A percentile compares a stretch with the other conserved stretches of the same genome.
phyloP scores from a whole-genome alignment of 176 grass and related monocot genomes.

The Musa itinerans region DNA sequence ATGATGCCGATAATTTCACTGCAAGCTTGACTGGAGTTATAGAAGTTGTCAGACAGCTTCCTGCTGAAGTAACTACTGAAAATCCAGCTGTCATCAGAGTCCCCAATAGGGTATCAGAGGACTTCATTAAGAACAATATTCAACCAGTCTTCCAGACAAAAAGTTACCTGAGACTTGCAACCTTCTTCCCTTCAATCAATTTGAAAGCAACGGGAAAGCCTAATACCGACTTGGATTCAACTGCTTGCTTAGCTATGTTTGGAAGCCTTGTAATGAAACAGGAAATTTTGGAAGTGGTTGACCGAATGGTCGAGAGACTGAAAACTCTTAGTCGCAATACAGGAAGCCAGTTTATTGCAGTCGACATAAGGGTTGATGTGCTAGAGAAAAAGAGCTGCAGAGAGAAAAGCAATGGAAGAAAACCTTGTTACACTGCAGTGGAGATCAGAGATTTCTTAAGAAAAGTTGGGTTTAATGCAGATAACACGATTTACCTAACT shows the following conservation, averaged over 20 bases:
- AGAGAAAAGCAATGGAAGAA: constrained; percentile 37
- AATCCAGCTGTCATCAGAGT: constrained; percentile 67
- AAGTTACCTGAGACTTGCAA: constrained; percentile 58
- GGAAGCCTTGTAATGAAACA: constrained; percentile 51
- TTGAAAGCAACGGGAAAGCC: constrained; percentile 39
- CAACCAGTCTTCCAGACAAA: constrained; percentile 56
- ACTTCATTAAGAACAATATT: constrained; percentile 56
- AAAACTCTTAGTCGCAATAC: constrained; percentile 51
- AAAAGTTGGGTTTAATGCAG: constrained; percentile 12
- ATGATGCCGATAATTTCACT: constrained; percentile 60
- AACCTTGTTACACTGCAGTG: constrained; percentile 35
- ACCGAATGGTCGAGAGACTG: constrained; percentile 54
- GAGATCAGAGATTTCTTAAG: constrained; percentile 16
- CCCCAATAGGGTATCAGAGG: constrained; percentile 52
- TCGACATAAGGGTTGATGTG: constrained; percentile 59
- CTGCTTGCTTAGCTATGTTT: constrained; percentile 81
- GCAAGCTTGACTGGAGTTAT: constrained; percentile 55
- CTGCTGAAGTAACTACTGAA: constrained; percentile 46
- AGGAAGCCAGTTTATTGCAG: constrained; percentile 41
- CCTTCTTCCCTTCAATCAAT: constrained; percentile 57
- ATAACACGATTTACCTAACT: constrained; percentile 11
- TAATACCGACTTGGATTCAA: constrained; percentile 56
- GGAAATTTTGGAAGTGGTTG: constrained; percentile 45
- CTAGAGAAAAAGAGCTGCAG: constrained; percentile 63
- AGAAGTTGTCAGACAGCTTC: constrained; percentile 43